A percentile compares a stretch with the other conserved stretches of the same genome.
Evolutionary conservation across 768 basidiomycete species (phyloP).

Genomic region (Pleurotus platypus): DNA sequence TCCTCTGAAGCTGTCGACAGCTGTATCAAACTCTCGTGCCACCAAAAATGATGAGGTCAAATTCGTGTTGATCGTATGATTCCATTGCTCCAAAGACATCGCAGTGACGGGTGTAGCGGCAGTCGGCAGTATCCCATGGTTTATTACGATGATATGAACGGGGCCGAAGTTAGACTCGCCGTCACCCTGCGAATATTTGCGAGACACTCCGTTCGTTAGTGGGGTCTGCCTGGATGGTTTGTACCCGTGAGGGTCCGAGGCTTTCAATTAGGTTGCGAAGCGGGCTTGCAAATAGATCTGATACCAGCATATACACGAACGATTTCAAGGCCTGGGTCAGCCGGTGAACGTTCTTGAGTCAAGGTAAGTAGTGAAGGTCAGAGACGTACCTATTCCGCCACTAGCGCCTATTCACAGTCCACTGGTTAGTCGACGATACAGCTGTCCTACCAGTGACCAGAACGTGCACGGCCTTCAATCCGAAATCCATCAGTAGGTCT

Average conservation of each 20-base stretch:
- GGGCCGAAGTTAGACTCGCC: slow-evolving; percentile 32
- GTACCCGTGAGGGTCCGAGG: slow-evolving; percentile 29
- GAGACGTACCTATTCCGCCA: slow-evolving; percentile 55
- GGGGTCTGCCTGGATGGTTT: slow-evolving; percentile 53
- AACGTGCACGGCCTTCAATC: slow-evolving; percentile 58
- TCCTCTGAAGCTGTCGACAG: slow-evolving; percentile 34
- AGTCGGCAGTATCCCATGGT: slow-evolving; percentile 52
- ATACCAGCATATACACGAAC: slow-evolving; percentile 52
- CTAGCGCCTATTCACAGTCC: slow-evolving; percentile 49
- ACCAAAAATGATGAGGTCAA: slow-evolving; percentile 68
- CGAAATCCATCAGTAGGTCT: slow-evolving; percentile 42
- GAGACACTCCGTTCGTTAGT: slow-evolving; percentile 49
- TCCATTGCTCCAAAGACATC: slow-evolving; percentile 65
- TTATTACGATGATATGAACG: slow-evolving; percentile 57
- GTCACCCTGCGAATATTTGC: slow-evolving; percentile 38
- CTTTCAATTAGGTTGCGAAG: slow-evolving; percentile 36
- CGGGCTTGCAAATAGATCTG: too few species aligned
- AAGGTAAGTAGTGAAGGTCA: neutral
- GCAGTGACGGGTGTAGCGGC: slow-evolving; percentile 46
- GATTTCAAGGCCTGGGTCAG: slow-evolving; percentile 43
- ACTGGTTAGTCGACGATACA: too few species aligned
- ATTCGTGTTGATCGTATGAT: slow-evolving; percentile 55
- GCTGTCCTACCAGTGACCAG: slow-evolving; percentile 55
- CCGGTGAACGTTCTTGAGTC: too few species aligned
- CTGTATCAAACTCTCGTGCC: slow-evolving; percentile 54